Evolutionary conservation across 768 basidiomycete species (phyloP).

Genomic region (Leccinum pellstonianum): DNA sequence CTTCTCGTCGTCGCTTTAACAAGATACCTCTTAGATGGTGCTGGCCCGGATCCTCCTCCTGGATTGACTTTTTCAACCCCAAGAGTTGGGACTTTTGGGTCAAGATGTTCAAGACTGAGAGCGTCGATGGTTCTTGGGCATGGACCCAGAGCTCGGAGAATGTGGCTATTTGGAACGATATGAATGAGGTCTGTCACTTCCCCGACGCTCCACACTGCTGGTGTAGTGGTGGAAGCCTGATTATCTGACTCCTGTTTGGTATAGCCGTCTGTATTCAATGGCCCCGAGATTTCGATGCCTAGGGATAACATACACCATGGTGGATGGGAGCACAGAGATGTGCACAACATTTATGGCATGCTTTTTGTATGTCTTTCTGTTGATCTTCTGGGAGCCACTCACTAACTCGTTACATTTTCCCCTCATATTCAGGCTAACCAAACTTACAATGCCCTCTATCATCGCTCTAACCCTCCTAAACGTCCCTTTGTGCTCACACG

Average conservation of each 20-base stretch:
- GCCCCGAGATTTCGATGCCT: conserved; percentile 89
- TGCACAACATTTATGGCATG: conserved; percentile 99
- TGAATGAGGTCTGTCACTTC: conserved; percentile 82
- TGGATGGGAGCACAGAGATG: conserved; percentile 97
- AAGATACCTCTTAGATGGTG: conserved; percentile 59
- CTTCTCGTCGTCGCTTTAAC: not conserved
- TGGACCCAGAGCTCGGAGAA: conserved; percentile 81
- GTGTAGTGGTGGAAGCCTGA: not conserved
- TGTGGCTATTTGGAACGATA: conserved; percentile 98
- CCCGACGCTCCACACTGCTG: not conserved
- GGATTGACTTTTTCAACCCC: conserved; percentile 98
- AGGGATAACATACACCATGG: conserved; percentile 81
- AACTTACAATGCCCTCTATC: conserved; percentile 76
- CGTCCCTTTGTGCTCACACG: conserved; percentile 96
- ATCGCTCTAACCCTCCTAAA: conserved; percentile 69
- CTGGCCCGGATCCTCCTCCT: conserved; percentile 94
- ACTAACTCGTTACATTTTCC: not conserved
- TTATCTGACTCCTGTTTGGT: conserved; percentile 4
- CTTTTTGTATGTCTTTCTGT: conserved; percentile 58
- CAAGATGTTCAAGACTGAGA: conserved; percentile 67
- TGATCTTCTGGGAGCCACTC: not conserved
- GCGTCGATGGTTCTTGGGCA: conserved; percentile 56
- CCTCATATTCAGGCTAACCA: conserved; percentile 63
- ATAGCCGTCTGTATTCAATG: conserved; percentile 98
- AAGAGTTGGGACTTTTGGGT: conserved; percentile 90